Percentiles rank a stretch among this genome's conserved stretches.
phyloP scores from a whole-genome alignment of 164 flowering plant genomes.

The Tetracentron sinense region DNA sequence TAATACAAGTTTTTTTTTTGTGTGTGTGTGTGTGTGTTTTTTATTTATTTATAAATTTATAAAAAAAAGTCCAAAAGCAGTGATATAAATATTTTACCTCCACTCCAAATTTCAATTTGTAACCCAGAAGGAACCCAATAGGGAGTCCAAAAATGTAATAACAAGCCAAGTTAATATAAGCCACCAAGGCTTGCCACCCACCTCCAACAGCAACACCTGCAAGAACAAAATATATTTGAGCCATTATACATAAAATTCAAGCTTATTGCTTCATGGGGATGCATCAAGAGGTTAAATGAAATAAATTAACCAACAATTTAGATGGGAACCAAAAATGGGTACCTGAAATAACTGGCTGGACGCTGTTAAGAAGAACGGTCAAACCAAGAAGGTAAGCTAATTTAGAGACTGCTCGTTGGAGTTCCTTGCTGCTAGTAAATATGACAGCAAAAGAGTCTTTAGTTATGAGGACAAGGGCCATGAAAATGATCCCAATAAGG shows the following conservation, averaged over 20 bases:
- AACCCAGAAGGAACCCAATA: slow-evolving; percentile 15
- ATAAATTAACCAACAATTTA: too few relatives aligned
- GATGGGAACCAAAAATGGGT: background rate
- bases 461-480: too few relatives aligned
- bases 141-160: slow-evolving; percentile 16
- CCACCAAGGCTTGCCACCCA: slow-evolving; percentile 19
- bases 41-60: too few relatives aligned
- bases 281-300: too few relatives aligned
- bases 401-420: too few relatives aligned
- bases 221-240: background rate
- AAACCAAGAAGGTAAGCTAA: too few relatives aligned
- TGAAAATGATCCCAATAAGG: slow-evolving; percentile 42
- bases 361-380: slow-evolving; percentile 11
- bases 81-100: background rate
- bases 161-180: slow-evolving; percentile 11
- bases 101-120: slow-evolving; percentile 9
- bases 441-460: too few relatives aligned
- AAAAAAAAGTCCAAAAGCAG: background rate
- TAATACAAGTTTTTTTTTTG: too few relatives aligned
- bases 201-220: slow-evolving; percentile 17
- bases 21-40: background rate
- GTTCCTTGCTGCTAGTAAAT: too few relatives aligned
- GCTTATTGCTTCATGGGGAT: background rate
- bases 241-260: background rate
- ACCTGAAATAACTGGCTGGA: slow-evolving; percentile 10